Base-by-base conservation (phyloP, 1,284 basidiomycete species). In the Prillingera fragicola region DNA sequence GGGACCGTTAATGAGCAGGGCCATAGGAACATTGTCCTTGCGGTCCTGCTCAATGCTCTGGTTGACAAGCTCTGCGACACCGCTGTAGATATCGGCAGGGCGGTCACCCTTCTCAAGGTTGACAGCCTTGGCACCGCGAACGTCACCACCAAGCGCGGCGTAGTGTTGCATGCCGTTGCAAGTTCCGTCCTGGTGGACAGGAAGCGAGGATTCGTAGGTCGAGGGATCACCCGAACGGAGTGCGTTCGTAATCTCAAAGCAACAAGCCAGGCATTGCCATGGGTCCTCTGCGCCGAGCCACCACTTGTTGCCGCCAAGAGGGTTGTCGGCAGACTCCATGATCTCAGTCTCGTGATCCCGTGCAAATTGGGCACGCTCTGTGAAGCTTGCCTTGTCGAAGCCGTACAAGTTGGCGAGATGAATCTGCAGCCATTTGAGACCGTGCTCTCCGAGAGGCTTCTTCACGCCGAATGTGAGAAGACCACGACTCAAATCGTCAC, bases 91-190 rank as follows among this genome's bases (percentile, higher is more conserved):
- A 63, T 99, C 95, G 18, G 89, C 85, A 0, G 95, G 94, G 29
- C 83, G 77, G 50, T 94, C 89, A 0, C 85, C 84, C 8, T 82
- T 81, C 38, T 82, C 80, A 33, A 99, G 74, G 68, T 99, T 99
- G 60, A 99, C 94, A 62, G 97, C 92, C 55, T 78, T 77, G 4
- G 94, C 94, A 48, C 94, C 95, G 24, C 80, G 78, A 22, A 80
- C 75, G 62, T 99, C 95, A 21, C 94, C 95, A 43, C 95, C 94
- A 3, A 99, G 80, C 1, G 94, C 94, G 10, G 95, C 95, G 61
- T 99, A 99, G 69, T 99, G 94, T 73, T 99, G 94, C 57, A 99
- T 76, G 35, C 95, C 94, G 65, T 99, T 99, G 63, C 95, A 99
- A 0, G 95, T 97, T 1, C 94, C 95, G 62, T 98, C 95, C 72